A percentile compares a stretch with the other conserved stretches of the same genome.
Evolutionary conservation across 139 green algal genomes (phyloP).

Genomic region (Chlorella sp.): DNA sequence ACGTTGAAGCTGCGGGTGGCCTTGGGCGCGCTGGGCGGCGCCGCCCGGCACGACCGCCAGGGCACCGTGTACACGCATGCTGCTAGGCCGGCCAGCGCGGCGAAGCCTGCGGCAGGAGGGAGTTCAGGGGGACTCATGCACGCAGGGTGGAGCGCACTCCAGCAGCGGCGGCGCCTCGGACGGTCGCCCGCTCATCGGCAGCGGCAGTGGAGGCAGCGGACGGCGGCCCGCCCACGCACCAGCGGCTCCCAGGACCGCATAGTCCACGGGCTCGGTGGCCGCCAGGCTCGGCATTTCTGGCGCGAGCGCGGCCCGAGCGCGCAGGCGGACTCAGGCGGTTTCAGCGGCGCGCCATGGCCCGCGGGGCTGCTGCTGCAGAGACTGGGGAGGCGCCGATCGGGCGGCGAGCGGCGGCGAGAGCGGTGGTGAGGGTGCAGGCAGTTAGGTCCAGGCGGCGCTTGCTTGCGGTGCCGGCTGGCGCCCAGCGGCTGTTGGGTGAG

Average conservation of each 20-base stretch:
- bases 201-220: background rate
- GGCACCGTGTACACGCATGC: constrained; percentile 10
- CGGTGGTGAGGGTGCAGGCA: too few relatives aligned
- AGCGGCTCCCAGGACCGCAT: constrained; percentile 9
- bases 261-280: background rate
- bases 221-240: background rate
- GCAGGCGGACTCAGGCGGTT: too few relatives aligned
- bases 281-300: background rate
- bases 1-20: constrained; percentile 18
- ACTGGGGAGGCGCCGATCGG: too few relatives aligned
- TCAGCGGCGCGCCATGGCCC: too few relatives aligned
- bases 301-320: background rate
- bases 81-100: background rate
- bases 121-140: background rate
- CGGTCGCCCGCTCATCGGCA: background rate
- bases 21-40: background rate
- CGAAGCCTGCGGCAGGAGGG: background rate
- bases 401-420: too few relatives aligned
- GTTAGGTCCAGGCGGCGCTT: too few relatives aligned
- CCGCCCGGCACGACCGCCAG: constrained; percentile 8
- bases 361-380: too few relatives aligned
- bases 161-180: background rate
- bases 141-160: background rate
- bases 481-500: too few relatives aligned
- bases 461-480: too few relatives aligned